Evolutionary conservation across 2,329 filamentous ascomycete genomes (phyloP).

Genomic region (Microsporum audouinii): DNA sequence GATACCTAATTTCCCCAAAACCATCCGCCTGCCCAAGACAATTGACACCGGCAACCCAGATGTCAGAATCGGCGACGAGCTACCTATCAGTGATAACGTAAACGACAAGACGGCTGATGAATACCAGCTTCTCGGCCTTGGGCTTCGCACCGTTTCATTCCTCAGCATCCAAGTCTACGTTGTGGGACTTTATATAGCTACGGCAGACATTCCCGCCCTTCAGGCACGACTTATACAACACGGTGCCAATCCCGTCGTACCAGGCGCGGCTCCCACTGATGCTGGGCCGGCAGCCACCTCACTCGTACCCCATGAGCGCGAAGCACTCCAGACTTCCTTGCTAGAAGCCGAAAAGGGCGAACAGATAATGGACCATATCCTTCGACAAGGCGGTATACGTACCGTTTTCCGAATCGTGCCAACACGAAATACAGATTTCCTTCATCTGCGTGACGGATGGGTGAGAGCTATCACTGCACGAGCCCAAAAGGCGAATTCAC

Average conservation of each 20-base stretch:
- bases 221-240: conserved; percentile 66
- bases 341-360: conserved; percentile 59
- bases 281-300: conserved; percentile 64
- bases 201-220: conserved; percentile 65
- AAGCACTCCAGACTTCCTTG: conserved; percentile 55
- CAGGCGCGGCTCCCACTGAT: conserved; percentile 18
- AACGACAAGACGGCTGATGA: conserved; percentile 45
- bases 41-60: conserved; percentile 22
- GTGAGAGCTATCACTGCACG: conserved; percentile 71
- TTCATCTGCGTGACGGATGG: conserved; percentile 82
- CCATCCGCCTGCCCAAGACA: conserved; percentile 49
- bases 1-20: conserved; percentile 68
- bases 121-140: conserved; percentile 80
- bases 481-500: conserved; percentile 47
- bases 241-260: conserved; percentile 37
- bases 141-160: conserved; percentile 82
- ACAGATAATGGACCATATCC: conserved; percentile 60
- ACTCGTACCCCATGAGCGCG: conserved; percentile 70
- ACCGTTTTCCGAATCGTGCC: conserved; percentile 76
- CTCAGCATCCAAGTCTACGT: conserved; percentile 87
- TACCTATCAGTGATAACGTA: conserved; percentile 20
- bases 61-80: conserved; percentile 28
- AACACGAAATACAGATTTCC: conserved; percentile 87
- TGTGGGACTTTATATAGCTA: conserved; percentile 82
- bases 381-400: conserved; percentile 56